Conservation (phyloP, 306 rosid species). For the Clitoria ternatea region DNA sequence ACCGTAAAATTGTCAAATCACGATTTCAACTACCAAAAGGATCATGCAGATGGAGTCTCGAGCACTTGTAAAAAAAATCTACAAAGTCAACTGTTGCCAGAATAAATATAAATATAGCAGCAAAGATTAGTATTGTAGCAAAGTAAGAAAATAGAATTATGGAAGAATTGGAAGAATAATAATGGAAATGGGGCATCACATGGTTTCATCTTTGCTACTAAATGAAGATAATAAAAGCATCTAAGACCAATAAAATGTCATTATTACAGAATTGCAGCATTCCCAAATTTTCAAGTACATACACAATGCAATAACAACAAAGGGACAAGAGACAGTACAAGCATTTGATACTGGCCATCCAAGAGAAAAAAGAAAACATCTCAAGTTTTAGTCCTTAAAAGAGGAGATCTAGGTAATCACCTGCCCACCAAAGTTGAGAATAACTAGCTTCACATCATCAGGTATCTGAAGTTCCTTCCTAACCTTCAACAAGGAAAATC, state of each 20-base stretch:
- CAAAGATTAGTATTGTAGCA: neutral
- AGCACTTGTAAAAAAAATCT: neutral
- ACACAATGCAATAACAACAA: neutral
- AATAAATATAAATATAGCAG: neutral
- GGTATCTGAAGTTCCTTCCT: conserved; percentile 71
- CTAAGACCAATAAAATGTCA: conserved; percentile 6
- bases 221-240: neutral
- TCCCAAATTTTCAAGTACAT: neutral
- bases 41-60: neutral
- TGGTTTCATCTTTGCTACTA: neutral
- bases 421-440: conserved; percentile 98
- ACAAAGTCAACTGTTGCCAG: neutral
- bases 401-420: conserved; percentile 35
- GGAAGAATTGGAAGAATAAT: neutral
- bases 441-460: conserved; percentile 70
- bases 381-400: neutral
- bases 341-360: neutral
- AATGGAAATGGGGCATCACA: neutral
- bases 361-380: neutral
- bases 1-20: too few relatives aligned
- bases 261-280: neutral
- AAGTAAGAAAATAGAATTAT: neutral
- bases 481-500: conserved; percentile 52
- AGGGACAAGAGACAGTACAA: neutral
- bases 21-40: too few relatives aligned